Evolutionary conservation across 225 moss, liverwort and hornwort species (phyloP), one percentile per base, ranked within the genome.

Genomic region (Thuidium tamariscinum): DNA sequence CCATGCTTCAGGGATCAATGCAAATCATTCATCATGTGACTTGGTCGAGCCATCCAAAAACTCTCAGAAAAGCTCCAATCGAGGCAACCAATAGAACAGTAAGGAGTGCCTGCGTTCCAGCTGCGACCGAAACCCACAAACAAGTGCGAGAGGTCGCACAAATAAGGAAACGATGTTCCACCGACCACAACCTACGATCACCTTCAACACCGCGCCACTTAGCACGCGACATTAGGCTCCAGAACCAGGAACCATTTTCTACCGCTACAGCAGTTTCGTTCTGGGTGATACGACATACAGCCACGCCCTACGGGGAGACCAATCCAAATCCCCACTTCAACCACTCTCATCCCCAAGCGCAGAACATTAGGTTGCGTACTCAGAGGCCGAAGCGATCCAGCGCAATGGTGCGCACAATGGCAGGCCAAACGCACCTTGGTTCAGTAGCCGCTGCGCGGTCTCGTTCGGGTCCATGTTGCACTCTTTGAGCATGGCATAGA

Each of bases 401-500:
- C 81, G 46, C 63, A 9, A 67, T 29, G 46, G 77, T 25, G 55
- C 36, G 15, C 23, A 55, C 76, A 25, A 76, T 52, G 37, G 23
- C 18, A n/a, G 44, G 11, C 57, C 3, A 26, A 59, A 71, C 82
- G 49, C 66, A 96, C 96, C 97, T 90, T 96, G 95, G 89, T 95
- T 95, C 62, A 97, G 91, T 51, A 97, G 94, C 74, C 96, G 94
- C 85, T 97, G 96, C 77, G 89, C 97, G 9, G 97, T 95, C 90
- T 97, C 96, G 85, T 97, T 92, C 3, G 89, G 91, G 92, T 97
- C 96, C 96, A 96, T 96, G 92, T 97, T 97, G 82, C 97, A 97
- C 90, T 97, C 97, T 89, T 95, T 96, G 46, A 97, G 95, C 93
- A 95, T 96, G 36, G 95, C 93, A 78, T 96, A 97, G 94, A 97